A percentile compares a stretch with the other conserved stretches of the same genome.
These are phyloP conservation scores for Aspergillus baeticus DNA, from an alignment of 495 filamentous ascomycete genomes.

Conservation along the genomic window DNA sequence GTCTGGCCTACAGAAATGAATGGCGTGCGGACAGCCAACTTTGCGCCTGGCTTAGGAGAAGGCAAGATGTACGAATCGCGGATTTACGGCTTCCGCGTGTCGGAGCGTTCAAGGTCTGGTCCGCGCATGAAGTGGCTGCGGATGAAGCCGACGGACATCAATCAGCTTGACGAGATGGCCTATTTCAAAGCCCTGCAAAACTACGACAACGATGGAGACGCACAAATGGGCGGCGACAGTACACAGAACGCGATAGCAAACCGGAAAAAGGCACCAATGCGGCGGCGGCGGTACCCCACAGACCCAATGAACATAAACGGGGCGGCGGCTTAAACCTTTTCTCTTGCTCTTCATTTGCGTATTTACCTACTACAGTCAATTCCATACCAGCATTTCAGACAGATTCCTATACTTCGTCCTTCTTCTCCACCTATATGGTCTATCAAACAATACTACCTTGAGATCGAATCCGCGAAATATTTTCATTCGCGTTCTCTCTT, in stretches of 20 bases:
- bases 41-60: constrained; percentile 80
- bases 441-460: not conserved
- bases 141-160: constrained; percentile 74
- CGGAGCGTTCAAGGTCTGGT: constrained; percentile 79
- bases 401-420: not conserved
- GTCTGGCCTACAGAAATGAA: constrained; percentile 68
- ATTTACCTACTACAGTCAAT: not conserved
- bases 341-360: not conserved
- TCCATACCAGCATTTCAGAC: not conserved
- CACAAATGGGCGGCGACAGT: constrained; percentile 30
- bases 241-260: constrained; percentile 40
- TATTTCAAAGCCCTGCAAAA: constrained; percentile 42
- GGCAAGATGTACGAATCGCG: constrained; percentile 88
- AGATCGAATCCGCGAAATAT: not conserved
- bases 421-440: too few species aligned
- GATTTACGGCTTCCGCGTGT: constrained; percentile 95
- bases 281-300: constrained; percentile 41
- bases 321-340: constrained; percentile 23
- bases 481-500: constrained; percentile 14
- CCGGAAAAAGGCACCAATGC: constrained; percentile 53
- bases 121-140: constrained; percentile 97
- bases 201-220: constrained; percentile 51
- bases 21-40: constrained; percentile 76
- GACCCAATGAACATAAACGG: constrained; percentile 41
- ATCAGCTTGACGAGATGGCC: constrained; percentile 76